Evolutionary conservation across 1,139 yeast genomes (phyloP).

Genomic region (Nakaseomyces nivariensis): DNA sequence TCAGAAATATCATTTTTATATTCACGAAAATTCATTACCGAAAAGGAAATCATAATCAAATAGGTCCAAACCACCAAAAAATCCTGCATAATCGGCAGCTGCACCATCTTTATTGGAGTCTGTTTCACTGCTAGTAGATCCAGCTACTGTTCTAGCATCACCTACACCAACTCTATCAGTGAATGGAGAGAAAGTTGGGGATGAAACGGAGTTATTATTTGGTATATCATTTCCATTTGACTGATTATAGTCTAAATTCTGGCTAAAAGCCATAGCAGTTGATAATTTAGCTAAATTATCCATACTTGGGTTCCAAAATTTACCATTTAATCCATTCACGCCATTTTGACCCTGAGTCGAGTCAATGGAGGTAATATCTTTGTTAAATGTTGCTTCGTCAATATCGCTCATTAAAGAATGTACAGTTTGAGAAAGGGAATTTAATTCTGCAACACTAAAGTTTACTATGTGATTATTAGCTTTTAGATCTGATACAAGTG

Average conservation of each 20-base stretch:
- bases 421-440: not conserved
- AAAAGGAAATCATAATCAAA: slow-evolving; percentile 26
- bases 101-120: slow-evolving; percentile 4
- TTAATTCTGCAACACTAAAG: slow-evolving; percentile 7
- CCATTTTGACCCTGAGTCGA: not conserved
- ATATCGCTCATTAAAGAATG: not conserved
- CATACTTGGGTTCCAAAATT: slow-evolving; percentile 4
- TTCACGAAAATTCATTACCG: slow-evolving; percentile 12
- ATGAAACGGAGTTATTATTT: not conserved
- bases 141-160: not conserved
- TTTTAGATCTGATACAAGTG: slow-evolving; percentile 11
- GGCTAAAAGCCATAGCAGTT: slow-evolving; percentile 14
- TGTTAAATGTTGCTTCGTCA: not conserved
- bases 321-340: not conserved
- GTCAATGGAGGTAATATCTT: not conserved
- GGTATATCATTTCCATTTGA: not conserved
- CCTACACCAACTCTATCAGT: not conserved
- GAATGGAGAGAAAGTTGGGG: not conserved
- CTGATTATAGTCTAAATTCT: slow-evolving; percentile 10
- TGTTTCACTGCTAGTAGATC: slow-evolving; percentile 3
- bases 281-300: slow-evolving; percentile 15
- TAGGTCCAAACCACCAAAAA: slow-evolving; percentile 21
- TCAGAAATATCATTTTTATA: not conserved
- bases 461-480: not conserved
- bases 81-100: slow-evolving; percentile 12